These are phyloP conservation scores for Ramalina intermedia DNA, from an alignment of 495 filamentous ascomycete species.

Conservation along the genomic window DNA sequence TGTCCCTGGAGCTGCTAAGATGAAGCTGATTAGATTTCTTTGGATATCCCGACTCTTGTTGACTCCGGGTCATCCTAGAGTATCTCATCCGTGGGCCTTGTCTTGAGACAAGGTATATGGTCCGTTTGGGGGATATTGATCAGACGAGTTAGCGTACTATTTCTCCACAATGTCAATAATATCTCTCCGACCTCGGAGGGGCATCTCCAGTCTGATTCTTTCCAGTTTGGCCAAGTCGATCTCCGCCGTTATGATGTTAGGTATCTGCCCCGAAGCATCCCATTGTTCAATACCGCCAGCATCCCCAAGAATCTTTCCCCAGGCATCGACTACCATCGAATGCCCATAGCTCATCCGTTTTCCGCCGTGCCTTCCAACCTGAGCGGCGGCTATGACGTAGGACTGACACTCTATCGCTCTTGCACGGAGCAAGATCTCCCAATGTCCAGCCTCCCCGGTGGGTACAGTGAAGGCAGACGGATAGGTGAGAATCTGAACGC, in stretches of 20 bases:
- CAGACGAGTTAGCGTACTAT: background rate
- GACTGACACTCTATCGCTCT: constrained; percentile 82
- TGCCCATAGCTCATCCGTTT: constrained; percentile 75
- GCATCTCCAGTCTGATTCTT: constrained; percentile 46
- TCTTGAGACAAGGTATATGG: no score
- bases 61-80: no score
- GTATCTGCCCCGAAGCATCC: constrained; percentile 22
- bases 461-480: constrained; percentile 85
- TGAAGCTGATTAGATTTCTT: no score
- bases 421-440: constrained; percentile 62
- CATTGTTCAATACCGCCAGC: constrained; percentile 35
- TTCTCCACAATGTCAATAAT: constrained; percentile 27
- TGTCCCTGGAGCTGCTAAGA: no score
- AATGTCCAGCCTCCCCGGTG: constrained; percentile 67
- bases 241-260: constrained; percentile 36
- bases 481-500: constrained; percentile 68
- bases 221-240: constrained; percentile 35
- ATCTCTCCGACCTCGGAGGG: constrained; percentile 23
- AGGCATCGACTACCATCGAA: constrained; percentile 76
- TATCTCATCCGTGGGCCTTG: no score
- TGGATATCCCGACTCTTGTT: no score
- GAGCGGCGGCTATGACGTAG: constrained; percentile 80
- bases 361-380: constrained; percentile 66
- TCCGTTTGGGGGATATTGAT: no score
- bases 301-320: constrained; percentile 62